Base-by-base conservation (phyloP, 345 rosid species). In the Lepidium africanum region DNA sequence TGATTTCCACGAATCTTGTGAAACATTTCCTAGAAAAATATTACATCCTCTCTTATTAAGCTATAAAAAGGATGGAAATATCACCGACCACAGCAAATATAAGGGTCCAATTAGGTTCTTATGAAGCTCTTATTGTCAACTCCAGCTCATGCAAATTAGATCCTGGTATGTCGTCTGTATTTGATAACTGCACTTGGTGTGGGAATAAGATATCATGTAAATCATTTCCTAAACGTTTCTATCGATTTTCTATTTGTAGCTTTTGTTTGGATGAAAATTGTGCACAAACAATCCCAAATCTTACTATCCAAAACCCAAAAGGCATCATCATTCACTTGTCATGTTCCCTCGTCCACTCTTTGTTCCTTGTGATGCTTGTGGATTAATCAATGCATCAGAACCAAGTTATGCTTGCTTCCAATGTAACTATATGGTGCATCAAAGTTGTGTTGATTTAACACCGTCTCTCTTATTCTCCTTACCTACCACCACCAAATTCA, bases 101-200 rank as follows among this genome's bases (percentile, higher is more conserved):
- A 36, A 30, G 14, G 6, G 38, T 30, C 12, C 13, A 19, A 17
- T 25, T 25, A 2, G 52, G 6, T 12, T 7, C 27, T 51, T 2
- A 51, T 30, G 10, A 51, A 51, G 57, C 10, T 43, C 7, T 7
- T 10, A 43, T 19, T 14, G 5, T 7, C 48, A 8, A 14, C 3
- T 25, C 27, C 27, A 25, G 6, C 37, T 5, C 11, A 1, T 13
- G 10, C 32, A 56, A 43, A 36, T 10, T 3, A 27, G 30, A 36
- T 52, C 58, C 58, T 52, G 27, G 61, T 56, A 56, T 7, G 61
- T 56, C 61, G 61, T 56, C 61, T 32, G 58, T 50, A 11, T 56
- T 15, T 21, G 27, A 56, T 56, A 56, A 19, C 30, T 56, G 42
- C 9, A 56, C 58, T 56, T 56, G 61, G 61, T 56, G 61, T 35